Evolutionary conservation across 768 basidiomycete species (phyloP).

Genomic region (Mycena indigotica): DNA sequence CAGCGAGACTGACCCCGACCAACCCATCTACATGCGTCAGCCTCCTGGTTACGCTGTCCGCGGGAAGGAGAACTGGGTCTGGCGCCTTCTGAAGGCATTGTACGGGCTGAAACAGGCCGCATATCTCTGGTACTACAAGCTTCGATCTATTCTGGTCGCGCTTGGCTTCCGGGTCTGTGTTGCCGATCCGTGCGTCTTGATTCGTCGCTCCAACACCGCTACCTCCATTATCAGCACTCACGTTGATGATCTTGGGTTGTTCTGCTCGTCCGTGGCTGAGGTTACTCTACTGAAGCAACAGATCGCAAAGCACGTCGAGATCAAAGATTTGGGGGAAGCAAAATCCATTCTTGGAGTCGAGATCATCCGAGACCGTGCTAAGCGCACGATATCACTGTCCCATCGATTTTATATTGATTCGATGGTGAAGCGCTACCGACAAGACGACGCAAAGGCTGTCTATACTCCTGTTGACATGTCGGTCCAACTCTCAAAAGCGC

Average conservation of each 20-base stretch:
- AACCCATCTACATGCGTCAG: conserved; percentile 38
- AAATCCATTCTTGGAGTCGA: conserved; percentile 28
- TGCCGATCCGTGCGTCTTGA: conserved; percentile 28
- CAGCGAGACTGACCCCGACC: conserved; percentile 27
- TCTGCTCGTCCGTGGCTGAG: conserved; percentile 9
- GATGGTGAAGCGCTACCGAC: conserved; percentile 21
- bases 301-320: conserved; percentile 14
- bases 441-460: conserved; percentile 19
- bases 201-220: neutral
- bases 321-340: conserved; percentile 22
- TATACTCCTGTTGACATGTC: conserved; percentile 25
- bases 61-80: conserved; percentile 12
- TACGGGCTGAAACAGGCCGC: conserved; percentile 42
- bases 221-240: conserved; percentile 26
- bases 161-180: conserved; percentile 20
- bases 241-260: conserved; percentile 29
- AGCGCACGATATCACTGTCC: conserved; percentile 19
- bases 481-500: neutral
- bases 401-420: conserved; percentile 21
- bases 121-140: conserved; percentile 33
- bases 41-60: conserved; percentile 26
- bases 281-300: conserved; percentile 18
- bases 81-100: conserved; percentile 30
- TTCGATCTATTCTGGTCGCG: conserved; percentile 25
- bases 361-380: conserved; percentile 15